Evolutionary conservation across 225 moss, liverwort and hornwort species (phyloP), one percentile per base, ranked within the genome.

Genomic region (Polytrichum commune): DNA sequence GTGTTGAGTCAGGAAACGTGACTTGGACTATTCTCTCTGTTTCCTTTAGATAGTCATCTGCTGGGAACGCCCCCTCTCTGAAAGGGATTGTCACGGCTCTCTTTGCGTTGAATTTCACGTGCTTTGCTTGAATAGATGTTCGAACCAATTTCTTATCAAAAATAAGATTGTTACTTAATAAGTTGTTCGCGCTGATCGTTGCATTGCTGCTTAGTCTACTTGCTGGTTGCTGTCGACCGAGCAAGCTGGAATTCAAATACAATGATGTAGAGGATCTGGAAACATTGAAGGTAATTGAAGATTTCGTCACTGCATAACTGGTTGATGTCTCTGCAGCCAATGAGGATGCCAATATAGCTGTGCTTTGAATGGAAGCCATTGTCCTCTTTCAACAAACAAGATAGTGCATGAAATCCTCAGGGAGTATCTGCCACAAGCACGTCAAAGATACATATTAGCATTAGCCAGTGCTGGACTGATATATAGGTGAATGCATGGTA

Each of bases 1-100:
- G 87, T 58, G 92, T 79, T n/a, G 93, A 93, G 78, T 97, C 96
- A 57, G 96, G 96, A 71, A 92, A 97, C 1, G 96, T 93, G n/a
- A 97, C 92, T 71, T 88, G 84, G 33, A 97, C 92, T 55, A 97
- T 86, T 72, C 96, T 88, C 69, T 97, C 92, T 16, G 83, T 80
- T 68, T 93, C 84, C 65, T 88, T 85, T 56, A 97, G 74, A 73
- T 97, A 97, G 28, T 93, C 93, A 60, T 76, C 79, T 18, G 93
- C 82, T 30, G 90, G 66, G 13, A 89, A 68, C 29, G 66, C 82
- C 24, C 86, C 86, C 80, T 94, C 97, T 74, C 72, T 82, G 61
- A 89, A 91, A 64, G 97, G 92, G 46, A 97, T 85, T 62, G 78
- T 91, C 75, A 97, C 72, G 71, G 78, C 63, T 70, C 91, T 80